Conservation (phyloP, 208 protist genomes). For the Leishmania amazonensis region DNA sequence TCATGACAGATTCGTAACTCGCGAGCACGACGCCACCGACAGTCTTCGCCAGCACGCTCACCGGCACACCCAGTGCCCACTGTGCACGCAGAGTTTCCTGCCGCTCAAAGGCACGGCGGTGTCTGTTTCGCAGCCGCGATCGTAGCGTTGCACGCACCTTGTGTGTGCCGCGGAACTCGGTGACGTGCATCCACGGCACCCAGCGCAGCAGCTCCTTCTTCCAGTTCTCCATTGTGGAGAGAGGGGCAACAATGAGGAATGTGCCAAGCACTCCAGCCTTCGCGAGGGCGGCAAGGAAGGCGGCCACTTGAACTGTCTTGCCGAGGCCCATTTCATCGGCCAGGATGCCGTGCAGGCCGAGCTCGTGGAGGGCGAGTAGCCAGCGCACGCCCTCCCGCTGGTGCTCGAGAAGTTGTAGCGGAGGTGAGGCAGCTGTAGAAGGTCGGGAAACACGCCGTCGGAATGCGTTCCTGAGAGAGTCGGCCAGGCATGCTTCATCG, state of each 20-base stretch:
- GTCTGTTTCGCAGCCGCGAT: conserved; percentile 49
- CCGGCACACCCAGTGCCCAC: conserved; percentile 21
- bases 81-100: conserved; percentile 53
- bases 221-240: conserved; percentile 91
- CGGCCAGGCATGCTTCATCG: neutral
- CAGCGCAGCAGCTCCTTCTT: conserved; percentile 91
- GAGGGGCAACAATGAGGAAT: conserved; percentile 90
- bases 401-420: conserved; percentile 79
- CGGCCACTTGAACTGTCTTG: conserved; percentile 96
- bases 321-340: conserved; percentile 96
- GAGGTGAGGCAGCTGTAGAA: neutral
- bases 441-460: neutral
- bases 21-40: conserved; percentile 84
- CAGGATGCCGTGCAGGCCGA: conserved; percentile 85
- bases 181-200: conserved; percentile 74
- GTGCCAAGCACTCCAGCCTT: conserved; percentile 61
- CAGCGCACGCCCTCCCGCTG: conserved; percentile 93
- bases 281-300: conserved; percentile 90
- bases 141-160: conserved; percentile 38
- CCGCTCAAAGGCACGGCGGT: conserved; percentile 33
- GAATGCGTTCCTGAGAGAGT: neutral
- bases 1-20: conserved; percentile 95
- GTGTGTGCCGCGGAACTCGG: conserved; percentile 57
- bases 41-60: conserved; percentile 18
- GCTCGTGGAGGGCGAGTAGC: conserved; percentile 93